Base-by-base conservation (phyloP, 2,329 filamentous ascomycete species). In the Venturia asperata region DNA sequence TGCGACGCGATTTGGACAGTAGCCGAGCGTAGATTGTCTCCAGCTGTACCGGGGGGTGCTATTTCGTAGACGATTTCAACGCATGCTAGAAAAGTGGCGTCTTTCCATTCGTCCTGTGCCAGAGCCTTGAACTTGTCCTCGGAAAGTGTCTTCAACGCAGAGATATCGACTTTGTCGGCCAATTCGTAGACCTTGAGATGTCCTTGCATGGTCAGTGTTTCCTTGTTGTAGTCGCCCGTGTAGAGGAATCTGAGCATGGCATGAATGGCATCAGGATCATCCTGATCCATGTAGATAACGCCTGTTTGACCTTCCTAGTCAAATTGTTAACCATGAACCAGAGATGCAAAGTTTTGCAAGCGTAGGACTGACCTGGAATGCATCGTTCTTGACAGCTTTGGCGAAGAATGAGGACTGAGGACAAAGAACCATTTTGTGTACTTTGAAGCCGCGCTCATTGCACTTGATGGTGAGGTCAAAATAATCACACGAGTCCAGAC, bases 121-220 rank as follows among this genome's bases (percentile, higher is more conserved):
- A 60, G 5, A 13, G 17, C 21, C 13, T 21, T 41, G 63, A 64
- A 64, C 39, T 45, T 60, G 5, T 55, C 13, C 37, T 64, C 63
- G 3, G 34, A n/a, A 15, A 64, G 49, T 17, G 39, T 43, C 17
- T 58, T 64, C 15, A 64, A 27, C 2, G 27, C 5, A 10, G 37
- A 5, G 49, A 55, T 43, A 13, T 64, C 43, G 21, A 64, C 30
- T 49, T 27, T 58, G 24, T 64, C 49, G 3, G 63, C 63, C 13
- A 64, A 11, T 19, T 19, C 63, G 47, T 64, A 64, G 30, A 64
- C 27, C 2, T 56, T 27, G 49, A 64, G 37, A n/a, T 64, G 49
- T 13, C 19, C 11, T 17, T 55, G 63, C 49, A 64, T 64, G 10
- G 63, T 55, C 17, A 10, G 27, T 17, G 19, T 27, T 3, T 43